Evolutionary conservation across 176 grass and related monocot species (phyloP), one percentile per base, ranked within the genome.

Genomic region (Chloris gayana): DNA sequence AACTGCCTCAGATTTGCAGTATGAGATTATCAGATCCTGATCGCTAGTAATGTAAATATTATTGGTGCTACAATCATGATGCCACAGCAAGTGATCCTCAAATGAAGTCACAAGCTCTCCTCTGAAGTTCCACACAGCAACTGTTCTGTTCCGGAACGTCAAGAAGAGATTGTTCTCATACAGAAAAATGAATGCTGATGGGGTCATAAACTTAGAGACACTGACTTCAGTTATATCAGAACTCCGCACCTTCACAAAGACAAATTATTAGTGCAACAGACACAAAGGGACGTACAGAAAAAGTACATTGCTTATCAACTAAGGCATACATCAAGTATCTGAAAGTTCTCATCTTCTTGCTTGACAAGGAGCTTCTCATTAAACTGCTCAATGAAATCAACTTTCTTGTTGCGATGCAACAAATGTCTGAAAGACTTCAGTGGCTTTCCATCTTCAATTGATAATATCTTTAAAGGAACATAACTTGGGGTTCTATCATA

Each of bases 91-190:
- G 74, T 99, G 92, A 19, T 99, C 96, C 63, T 99, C 96, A 60
- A 99, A 99, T 18, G 96, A 99, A 68, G 96, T 99, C 7, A 99
- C 96, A 63, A 95, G 89, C 84, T 99, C 92, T 67, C 96, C 96
- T 50, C 93, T 83, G 80, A 99, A 99, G 74, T 99, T 95, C 96
- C 96, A 99, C 13, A 99, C 96, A 57, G 96, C 92, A 21, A 99
- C 90, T 9, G 96, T 91, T 86, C 96, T 91, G 73, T 99, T 91
- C 76, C 96, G 82, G 29, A 99, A 99, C 46, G 96, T 99, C 82
- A 99, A 89, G 84, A 99, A 99, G 74, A 95, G 96, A 89, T 99
- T 91, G 80, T 99, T 99, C 82, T 99, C 92, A 7, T 99, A 99
- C 30, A 99, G 84, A 80, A 99, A 99, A 77, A 99, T 99, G 60